A percentile compares a stretch with the other conserved stretches of the same genome.
phyloP scores from a whole-genome alignment of 2,329 filamentous ascomycete genomes.

The Ascosphaera aggregata region DNA sequence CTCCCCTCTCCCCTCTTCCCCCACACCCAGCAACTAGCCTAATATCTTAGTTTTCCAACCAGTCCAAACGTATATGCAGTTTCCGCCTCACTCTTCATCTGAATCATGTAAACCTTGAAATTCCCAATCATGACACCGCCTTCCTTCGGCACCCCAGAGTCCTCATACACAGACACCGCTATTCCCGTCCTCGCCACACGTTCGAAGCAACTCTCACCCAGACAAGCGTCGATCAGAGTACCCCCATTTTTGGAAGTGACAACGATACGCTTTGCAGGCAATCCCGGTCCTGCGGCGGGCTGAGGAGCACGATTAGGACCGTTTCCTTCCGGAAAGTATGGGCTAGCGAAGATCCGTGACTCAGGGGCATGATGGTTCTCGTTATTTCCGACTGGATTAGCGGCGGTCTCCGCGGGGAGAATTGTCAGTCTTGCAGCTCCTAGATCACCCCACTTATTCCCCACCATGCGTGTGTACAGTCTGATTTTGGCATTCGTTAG shows the following conservation, averaged over 20 bases:
- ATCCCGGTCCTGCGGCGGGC: slow-evolving; percentile 14
- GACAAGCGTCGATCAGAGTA: slow-evolving; percentile 56
- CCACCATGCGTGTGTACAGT: slow-evolving; percentile 53
- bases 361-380: neutral
- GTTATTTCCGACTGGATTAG: slow-evolving; percentile 31
- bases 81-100: slow-evolving; percentile 31
- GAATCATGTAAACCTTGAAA: slow-evolving; percentile 41
- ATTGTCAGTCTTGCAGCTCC: slow-evolving; percentile 69
- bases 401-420: slow-evolving; percentile 30
- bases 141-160: slow-evolving; percentile 33
- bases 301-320: slow-evolving; percentile 11
- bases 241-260: slow-evolving; percentile 45
- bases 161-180: slow-evolving; percentile 71
- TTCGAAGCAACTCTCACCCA: slow-evolving; percentile 68
- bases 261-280: slow-evolving; percentile 42
- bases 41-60: slow-evolving; percentile 29
- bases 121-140: slow-evolving; percentile 35
- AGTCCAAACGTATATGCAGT: slow-evolving; percentile 30
- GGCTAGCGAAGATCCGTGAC: neutral
- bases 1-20: too few relatives aligned
- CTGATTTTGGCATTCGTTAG: slow-evolving; percentile 54
- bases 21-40: slow-evolving; percentile 16
- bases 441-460: slow-evolving; percentile 75
- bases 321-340: neutral
- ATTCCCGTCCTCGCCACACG: slow-evolving; percentile 66